Evolutionary conservation across 2,329 filamentous ascomycete genomes (phyloP).

Genomic region (Fusarium guadeloupense): DNA sequence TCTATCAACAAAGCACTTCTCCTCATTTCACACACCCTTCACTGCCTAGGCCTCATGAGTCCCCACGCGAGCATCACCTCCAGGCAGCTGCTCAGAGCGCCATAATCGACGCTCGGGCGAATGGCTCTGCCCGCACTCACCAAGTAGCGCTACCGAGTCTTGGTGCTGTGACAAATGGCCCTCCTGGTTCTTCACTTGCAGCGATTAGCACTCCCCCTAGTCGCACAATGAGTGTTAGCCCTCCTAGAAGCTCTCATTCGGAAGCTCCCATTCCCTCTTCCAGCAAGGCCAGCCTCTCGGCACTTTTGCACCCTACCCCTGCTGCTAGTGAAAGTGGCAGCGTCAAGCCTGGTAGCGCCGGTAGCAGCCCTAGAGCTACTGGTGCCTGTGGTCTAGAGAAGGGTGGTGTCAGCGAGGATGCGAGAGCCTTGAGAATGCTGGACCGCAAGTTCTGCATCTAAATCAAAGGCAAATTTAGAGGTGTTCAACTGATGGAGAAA

Average conservation of each 20-base stretch:
- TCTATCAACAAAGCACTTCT: constrained; percentile 46
- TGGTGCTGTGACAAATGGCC: constrained; percentile 46
- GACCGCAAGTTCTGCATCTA: constrained; percentile 64
- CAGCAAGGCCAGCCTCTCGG: constrained; percentile 59
- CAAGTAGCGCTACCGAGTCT: constrained; percentile 58
- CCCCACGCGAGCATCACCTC: constrained; percentile 57
- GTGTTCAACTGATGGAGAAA: background rate
- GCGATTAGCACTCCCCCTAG: constrained; percentile 55
- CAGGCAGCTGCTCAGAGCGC: constrained; percentile 56
- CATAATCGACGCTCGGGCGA: constrained; percentile 52
- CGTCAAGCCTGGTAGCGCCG: constrained; percentile 55
- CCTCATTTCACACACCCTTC: constrained; percentile 46
- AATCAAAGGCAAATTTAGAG: background rate
- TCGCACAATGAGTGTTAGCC: constrained; percentile 59
- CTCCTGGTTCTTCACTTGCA: constrained; percentile 38
- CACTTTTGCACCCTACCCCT: constrained; percentile 61
- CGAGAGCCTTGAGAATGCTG: constrained; percentile 71
- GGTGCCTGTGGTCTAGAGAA: constrained; percentile 44
- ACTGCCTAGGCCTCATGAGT: constrained; percentile 51
- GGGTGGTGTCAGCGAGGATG: constrained; percentile 68
- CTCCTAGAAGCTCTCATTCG: constrained; percentile 54
- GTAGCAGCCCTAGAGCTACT: constrained; percentile 51
- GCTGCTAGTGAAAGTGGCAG: constrained; percentile 57
- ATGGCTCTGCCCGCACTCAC: constrained; percentile 49
- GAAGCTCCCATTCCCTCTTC: constrained; percentile 31